Conservation (phyloP, 768 basidiomycete genomes). For the Naganishia onofrii region DNA sequence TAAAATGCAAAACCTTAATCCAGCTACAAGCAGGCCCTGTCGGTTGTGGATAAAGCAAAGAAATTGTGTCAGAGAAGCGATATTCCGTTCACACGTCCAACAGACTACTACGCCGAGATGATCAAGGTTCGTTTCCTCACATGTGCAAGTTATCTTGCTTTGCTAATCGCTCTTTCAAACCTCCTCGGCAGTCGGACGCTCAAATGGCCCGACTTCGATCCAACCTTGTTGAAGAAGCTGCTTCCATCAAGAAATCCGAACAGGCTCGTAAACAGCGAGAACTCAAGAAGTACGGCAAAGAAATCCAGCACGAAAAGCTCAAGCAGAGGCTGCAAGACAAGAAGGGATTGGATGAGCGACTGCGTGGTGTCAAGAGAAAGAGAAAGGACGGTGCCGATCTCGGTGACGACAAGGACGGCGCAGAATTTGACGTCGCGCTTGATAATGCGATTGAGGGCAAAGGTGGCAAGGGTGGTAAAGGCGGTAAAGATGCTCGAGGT, state of each 20-base stretch:
- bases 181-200: slow-evolving; percentile 61
- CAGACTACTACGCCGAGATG: slow-evolving; percentile 31
- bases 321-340: slow-evolving; percentile 83
- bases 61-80: slow-evolving; percentile 72
- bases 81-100: slow-evolving; percentile 79
- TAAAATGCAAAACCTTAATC: neutral
- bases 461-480: slow-evolving; percentile 33
- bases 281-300: slow-evolving; percentile 97
- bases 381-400: slow-evolving; percentile 74
- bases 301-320: slow-evolving; percentile 90
- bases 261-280: slow-evolving; percentile 87
- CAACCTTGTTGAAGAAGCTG: slow-evolving; percentile 78
- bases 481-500: slow-evolving; percentile 41
- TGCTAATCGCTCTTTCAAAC: neutral
- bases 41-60: slow-evolving; percentile 72
- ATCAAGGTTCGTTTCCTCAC: slow-evolving; percentile 5
- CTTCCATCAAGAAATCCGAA: slow-evolving; percentile 84
- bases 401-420: slow-evolving; percentile 61
- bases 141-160: neutral
- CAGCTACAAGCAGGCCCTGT: slow-evolving; percentile 94
- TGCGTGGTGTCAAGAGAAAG: slow-evolving; percentile 88
- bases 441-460: slow-evolving; percentile 70
- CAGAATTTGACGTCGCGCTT: slow-evolving; percentile 80
- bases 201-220: slow-evolving; percentile 98
- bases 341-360: slow-evolving; percentile 84